phyloP scores from a whole-genome alignment of 1,139 yeast species.

The Geotrichum histeridarum region DNA sequence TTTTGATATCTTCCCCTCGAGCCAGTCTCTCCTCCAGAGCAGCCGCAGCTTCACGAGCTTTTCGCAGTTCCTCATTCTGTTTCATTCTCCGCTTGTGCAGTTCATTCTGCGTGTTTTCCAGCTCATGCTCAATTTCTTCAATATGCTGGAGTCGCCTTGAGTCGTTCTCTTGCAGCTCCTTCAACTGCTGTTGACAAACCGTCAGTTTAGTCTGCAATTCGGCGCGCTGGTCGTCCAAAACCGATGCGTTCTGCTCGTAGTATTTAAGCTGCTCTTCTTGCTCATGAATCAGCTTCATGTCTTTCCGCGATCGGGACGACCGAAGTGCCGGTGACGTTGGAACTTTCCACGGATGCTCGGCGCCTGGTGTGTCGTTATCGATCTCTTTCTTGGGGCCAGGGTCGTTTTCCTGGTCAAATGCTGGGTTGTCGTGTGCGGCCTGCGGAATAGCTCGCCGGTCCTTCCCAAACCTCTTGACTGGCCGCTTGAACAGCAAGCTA shows the following conservation, averaged over 20 bases:
- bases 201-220: conserved; percentile 16
- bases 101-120: conserved; percentile 16
- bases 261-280: conserved; percentile 21
- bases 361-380: not conserved
- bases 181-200: conserved; percentile 14
- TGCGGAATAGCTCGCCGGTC: not conserved
- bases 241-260: conserved; percentile 19
- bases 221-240: conserved; percentile 17
- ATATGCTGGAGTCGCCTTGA: conserved; percentile 19
- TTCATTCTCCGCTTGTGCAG: conserved; percentile 15
- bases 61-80: conserved; percentile 16
- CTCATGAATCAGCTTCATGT: conserved; percentile 13
- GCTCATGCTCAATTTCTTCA: conserved; percentile 21
- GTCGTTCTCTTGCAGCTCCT: conserved; percentile 19
- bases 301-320: conserved; percentile 4
- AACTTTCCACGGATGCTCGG: conserved; percentile 14
- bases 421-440: not conserved
- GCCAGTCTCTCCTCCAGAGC: conserved; percentile 1
- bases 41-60: conserved; percentile 14
- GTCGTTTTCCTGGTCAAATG: conserved; percentile 7
- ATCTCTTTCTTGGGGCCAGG: not conserved
- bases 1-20: not conserved
- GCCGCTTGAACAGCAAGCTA: not conserved
- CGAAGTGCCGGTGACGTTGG: not conserved
- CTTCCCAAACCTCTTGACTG: conserved; percentile 1